Percentiles rank a stretch among this genome's conserved stretches.
These are phyloP conservation scores for Musa acuminata DNA, from an alignment of 176 grass and related monocot species.

Conservation along the genomic window DNA sequence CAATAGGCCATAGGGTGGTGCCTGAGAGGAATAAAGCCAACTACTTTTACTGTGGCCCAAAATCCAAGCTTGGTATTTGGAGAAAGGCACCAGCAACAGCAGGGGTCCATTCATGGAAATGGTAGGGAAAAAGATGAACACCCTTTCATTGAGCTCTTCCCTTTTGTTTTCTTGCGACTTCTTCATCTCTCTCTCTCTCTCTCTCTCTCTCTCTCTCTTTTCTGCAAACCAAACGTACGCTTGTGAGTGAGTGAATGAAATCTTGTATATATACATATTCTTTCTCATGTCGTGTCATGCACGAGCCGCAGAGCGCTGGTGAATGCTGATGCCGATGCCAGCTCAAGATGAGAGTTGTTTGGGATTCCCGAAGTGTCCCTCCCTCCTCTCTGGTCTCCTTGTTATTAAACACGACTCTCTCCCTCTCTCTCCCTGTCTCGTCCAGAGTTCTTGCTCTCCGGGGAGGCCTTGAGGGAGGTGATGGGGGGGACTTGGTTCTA, in stretches of 20 bases:
- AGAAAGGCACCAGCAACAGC: not conserved
- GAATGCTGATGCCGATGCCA: slow-evolving; percentile 10
- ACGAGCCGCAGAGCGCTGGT: slow-evolving; percentile 7
- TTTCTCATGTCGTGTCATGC: slow-evolving; percentile 22
- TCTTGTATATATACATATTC: no score
- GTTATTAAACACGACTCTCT: not conserved
- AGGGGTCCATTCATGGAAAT: not conserved
- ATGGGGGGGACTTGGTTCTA: not conserved
- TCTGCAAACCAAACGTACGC: no score
- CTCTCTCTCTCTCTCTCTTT: not conserved
- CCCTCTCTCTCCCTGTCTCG: not conserved
- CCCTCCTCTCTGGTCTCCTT: not conserved
- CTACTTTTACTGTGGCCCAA: slow-evolving; percentile 1
- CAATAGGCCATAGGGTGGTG: not conserved
- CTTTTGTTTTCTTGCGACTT: not conserved
- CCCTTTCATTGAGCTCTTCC: not conserved
- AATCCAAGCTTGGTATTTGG: slow-evolving; percentile 13
- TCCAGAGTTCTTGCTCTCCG: slow-evolving; percentile 1
- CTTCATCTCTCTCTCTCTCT: not conserved
- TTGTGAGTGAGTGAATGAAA: no score
- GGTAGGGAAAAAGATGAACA: not conserved
- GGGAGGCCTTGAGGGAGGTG: not conserved
- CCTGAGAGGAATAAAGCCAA: slow-evolving; percentile 5
- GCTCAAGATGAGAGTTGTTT: slow-evolving; percentile 5
- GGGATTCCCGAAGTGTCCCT: slow-evolving; percentile 18